Evolutionary conservation across 805 yeast species (phyloP).

Genomic region (Candida tallmaniae): DNA sequence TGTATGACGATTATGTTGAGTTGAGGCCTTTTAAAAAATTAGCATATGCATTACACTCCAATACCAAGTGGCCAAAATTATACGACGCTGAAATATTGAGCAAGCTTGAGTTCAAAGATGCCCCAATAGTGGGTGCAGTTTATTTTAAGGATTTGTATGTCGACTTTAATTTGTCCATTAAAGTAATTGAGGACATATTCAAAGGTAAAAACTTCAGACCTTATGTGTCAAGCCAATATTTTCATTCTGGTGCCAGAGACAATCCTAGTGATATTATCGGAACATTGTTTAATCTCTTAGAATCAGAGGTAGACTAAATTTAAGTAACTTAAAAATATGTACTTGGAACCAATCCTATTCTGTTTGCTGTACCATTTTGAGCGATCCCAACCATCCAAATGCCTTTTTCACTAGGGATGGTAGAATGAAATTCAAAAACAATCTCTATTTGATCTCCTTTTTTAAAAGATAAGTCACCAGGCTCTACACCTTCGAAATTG

Average conservation of each 20-base stretch:
- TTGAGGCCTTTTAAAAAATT: constrained; percentile 35
- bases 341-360: constrained; percentile 37
- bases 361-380: constrained; percentile 9
- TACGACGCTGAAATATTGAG: constrained; percentile 29
- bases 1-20: constrained; percentile 46
- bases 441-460: constrained; percentile 31
- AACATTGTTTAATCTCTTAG: constrained; percentile 34
- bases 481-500: constrained; percentile 26
- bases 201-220: constrained; percentile 31
- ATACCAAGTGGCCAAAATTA: constrained; percentile 32
- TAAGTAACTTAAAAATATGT: constrained; percentile 15
- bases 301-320: constrained; percentile 33
- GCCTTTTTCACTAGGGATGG: constrained; percentile 16
- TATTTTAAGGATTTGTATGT: constrained; percentile 50
- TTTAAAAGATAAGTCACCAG: constrained; percentile 36
- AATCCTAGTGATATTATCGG: constrained; percentile 37
- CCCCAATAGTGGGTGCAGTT: constrained; percentile 48
- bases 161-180: constrained; percentile 39
- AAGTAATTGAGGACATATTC: constrained; percentile 28
- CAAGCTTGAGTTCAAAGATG: constrained; percentile 25
- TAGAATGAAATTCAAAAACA: constrained; percentile 26
- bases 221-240: constrained; percentile 44
- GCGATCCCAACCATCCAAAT: constrained; percentile 34
- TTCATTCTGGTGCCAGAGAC: constrained; percentile 48
- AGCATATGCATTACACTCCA: constrained; percentile 33